Percentiles rank a stretch among this genome's conserved stretches.
Conservation (phyloP, 208 protist genomes). For the Borovskyia barvae region DNA sequence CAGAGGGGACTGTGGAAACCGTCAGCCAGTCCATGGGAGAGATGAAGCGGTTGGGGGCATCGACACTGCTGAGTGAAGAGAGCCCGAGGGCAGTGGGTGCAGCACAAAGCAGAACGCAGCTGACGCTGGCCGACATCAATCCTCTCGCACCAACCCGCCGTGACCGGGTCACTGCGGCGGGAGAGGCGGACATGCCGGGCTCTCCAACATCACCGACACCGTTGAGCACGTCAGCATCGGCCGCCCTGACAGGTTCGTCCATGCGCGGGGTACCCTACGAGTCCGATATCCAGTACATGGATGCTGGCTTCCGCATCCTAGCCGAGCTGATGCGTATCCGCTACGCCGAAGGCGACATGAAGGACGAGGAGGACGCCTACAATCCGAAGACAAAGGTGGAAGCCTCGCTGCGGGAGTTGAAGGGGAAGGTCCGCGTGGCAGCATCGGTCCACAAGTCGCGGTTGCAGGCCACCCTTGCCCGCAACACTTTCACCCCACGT, state of each 20-base stretch:
- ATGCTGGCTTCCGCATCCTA: slow-evolving; percentile 87
- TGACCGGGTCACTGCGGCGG: background rate
- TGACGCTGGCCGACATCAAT: slow-evolving; percentile 31
- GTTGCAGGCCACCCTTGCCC: slow-evolving; percentile 59
- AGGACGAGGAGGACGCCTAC: slow-evolving; percentile 82
- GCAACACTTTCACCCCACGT: slow-evolving; percentile 64
- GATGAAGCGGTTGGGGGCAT: background rate
- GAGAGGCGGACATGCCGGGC: background rate
- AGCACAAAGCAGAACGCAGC: background rate
- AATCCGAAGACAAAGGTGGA: slow-evolving; percentile 81
- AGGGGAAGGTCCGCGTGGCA: slow-evolving; percentile 74
- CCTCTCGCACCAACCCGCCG: slow-evolving; percentile 17
- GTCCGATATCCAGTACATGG: slow-evolving; percentile 91
- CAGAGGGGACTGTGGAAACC: too few species aligned
- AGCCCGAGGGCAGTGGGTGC: background rate
- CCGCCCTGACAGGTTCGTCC: background rate
- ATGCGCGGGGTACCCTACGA: slow-evolving; percentile 55
- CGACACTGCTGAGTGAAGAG: background rate
- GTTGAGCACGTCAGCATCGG: background rate
- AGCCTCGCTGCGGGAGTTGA: slow-evolving; percentile 78
- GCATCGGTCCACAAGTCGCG: slow-evolving; percentile 60
- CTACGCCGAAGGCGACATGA: slow-evolving; percentile 86
- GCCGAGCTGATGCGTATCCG: slow-evolving; percentile 82
- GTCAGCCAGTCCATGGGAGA: too few species aligned
- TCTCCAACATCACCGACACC: background rate